These are phyloP conservation scores for Saccharomycopsis malanga DNA, from an alignment of 805 yeast genomes.

Conservation along the genomic window DNA sequence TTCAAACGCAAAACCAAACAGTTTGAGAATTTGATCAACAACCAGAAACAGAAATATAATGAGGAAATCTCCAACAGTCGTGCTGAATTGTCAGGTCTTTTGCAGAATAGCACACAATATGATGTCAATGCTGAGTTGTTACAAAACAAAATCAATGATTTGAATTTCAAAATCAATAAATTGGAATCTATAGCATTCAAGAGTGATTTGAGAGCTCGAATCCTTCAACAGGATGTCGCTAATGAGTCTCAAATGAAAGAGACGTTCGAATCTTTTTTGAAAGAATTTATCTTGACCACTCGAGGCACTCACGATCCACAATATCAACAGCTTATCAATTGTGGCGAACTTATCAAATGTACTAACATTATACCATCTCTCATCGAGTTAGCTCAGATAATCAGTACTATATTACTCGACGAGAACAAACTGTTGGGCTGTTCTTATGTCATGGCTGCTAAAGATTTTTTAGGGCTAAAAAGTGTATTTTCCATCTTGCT, in stretches of 20 bases:
- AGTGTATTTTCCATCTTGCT: not conserved
- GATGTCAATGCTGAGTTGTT: not conserved
- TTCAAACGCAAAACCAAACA: conserved; percentile 7
- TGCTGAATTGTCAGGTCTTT: conserved; percentile 1
- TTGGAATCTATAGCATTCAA: not conserved
- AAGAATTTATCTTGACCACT: not conserved
- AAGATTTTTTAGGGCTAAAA: too few species aligned
- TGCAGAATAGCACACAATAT: not conserved
- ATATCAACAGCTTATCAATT: not conserved
- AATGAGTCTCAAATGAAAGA: not conserved
- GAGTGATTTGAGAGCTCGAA: not conserved
- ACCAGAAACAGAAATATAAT: conserved; percentile 3
- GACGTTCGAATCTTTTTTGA: not conserved
- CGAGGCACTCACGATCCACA: not conserved
- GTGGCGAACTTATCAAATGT: not conserved
- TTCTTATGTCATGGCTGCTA: not conserved
- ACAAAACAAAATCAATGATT: conserved; percentile 2
- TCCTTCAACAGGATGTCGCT: not conserved
- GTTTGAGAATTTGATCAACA: conserved; percentile 1
- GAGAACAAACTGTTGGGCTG: not conserved
- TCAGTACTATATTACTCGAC: too few species aligned
- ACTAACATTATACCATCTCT: not conserved
- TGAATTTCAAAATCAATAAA: conserved; percentile 2
- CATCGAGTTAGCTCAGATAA: not conserved
- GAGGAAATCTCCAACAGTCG: conserved; percentile 5